These are phyloP conservation scores for Bipolaris victoriae DNA, from an alignment of 2,329 filamentous ascomycete genomes.

Conservation along the genomic window DNA sequence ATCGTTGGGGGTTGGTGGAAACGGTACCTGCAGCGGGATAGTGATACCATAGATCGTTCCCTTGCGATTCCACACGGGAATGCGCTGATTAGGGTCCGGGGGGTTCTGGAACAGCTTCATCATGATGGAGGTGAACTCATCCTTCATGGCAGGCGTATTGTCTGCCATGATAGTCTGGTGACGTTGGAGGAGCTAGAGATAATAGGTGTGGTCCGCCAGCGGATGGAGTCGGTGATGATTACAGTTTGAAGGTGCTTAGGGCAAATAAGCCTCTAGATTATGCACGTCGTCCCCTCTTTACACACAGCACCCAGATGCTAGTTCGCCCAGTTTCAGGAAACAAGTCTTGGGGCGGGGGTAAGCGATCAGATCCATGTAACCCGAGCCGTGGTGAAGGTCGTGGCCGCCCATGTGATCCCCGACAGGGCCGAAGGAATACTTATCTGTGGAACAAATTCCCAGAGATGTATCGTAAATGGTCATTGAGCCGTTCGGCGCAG, in stretches of 20 bases:
- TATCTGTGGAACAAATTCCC: background rate
- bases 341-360: conserved; percentile 1
- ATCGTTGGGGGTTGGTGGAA: background rate
- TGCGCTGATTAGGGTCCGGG: conserved; percentile 31
- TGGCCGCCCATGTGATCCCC: no score
- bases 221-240: background rate
- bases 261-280: no score
- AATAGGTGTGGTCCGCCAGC: background rate
- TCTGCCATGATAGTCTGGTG: background rate
- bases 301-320: background rate
- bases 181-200: background rate
- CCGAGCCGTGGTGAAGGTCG: background rate
- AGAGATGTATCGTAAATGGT: background rate
- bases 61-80: conserved; percentile 30
- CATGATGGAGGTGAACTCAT: conserved; percentile 23
- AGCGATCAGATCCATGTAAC: background rate
- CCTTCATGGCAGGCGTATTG: background rate
- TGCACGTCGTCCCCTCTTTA: background rate
- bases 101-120: conserved; percentile 26
- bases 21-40: conserved; percentile 37
- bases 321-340: background rate
- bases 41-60: conserved; percentile 35
- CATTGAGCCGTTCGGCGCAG: background rate
- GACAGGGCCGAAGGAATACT: background rate
- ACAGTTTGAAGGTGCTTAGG: no score